Evolutionary conservation across 345 rosid species (phyloP).

Genomic region (Clausena lansium): DNA sequence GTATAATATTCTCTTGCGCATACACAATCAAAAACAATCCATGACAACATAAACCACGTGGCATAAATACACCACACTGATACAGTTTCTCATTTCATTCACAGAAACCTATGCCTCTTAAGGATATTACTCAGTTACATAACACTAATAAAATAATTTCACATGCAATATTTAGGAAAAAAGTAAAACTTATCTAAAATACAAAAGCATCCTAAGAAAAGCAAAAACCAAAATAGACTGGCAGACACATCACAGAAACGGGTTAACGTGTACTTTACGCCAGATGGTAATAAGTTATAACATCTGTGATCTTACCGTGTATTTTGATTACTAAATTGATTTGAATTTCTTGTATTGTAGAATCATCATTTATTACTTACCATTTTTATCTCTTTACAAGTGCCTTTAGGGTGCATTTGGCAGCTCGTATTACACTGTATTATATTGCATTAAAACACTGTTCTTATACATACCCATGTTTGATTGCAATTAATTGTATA

Average conservation of each 20-base stretch:
- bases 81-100: background rate
- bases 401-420: too few species aligned
- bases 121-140: background rate
- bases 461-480: too few species aligned
- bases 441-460: too few species aligned
- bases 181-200: background rate
- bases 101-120: background rate
- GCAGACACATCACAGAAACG: background rate
- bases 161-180: background rate
- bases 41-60: background rate
- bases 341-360: too few species aligned
- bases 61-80: background rate
- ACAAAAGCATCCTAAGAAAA: background rate
- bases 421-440: too few species aligned
- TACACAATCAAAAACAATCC: background rate
- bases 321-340: too few species aligned
- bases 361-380: too few species aligned
- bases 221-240: background rate
- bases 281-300: too few species aligned
- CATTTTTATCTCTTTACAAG: too few species aligned
- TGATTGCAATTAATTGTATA: too few species aligned
- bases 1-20: background rate
- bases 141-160: background rate
- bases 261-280: too few species aligned
- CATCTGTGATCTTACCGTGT: too few species aligned